Conservation (phyloP, 2,329 filamentous ascomycete genomes). For the Bipolaris zeicola region DNA sequence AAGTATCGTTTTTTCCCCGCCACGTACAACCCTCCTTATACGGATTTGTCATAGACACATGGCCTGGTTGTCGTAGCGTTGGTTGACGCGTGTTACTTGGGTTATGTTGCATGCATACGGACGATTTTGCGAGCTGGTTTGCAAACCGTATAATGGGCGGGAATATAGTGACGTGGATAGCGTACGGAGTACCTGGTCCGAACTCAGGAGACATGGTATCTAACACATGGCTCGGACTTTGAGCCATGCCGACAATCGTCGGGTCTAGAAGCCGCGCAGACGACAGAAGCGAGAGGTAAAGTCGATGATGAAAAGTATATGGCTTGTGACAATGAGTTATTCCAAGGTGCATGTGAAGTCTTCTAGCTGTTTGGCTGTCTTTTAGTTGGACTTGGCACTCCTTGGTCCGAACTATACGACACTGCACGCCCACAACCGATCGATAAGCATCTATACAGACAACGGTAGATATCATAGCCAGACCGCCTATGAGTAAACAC, state of each 20-base stretch:
- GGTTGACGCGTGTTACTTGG: not conserved
- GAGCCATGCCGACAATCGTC: slow-evolving; percentile 15
- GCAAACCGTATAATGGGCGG: slow-evolving; percentile 11
- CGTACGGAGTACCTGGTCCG: slow-evolving; percentile 12
- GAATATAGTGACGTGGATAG: slow-evolving; percentile 28
- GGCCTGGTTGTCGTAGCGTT: slow-evolving; percentile 1
- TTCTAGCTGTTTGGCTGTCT: slow-evolving; percentile 7
- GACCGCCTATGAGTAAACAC: not conserved
- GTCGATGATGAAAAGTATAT: not conserved
- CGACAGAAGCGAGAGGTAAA: not conserved
- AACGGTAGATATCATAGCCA: not conserved
- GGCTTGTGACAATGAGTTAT: not conserved
- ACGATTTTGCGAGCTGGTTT: not conserved
- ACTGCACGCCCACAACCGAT: not conserved
- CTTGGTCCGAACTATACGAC: not conserved
- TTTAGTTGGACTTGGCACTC: not conserved
- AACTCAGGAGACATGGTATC: slow-evolving; percentile 26
- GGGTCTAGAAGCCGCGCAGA: slow-evolving; percentile 4
- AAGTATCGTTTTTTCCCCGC: not conserved
- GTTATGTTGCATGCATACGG: not conserved
- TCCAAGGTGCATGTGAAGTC: not conserved
- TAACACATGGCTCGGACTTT: slow-evolving; percentile 8
- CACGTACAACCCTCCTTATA: not conserved
- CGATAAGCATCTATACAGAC: not conserved
- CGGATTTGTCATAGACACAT: slow-evolving; percentile 4